Percentiles rank a stretch among this genome's conserved stretches.
phyloP scores from a whole-genome alignment of 2,329 filamentous ascomycete genomes.

The Dactylonectria estremocensis region DNA sequence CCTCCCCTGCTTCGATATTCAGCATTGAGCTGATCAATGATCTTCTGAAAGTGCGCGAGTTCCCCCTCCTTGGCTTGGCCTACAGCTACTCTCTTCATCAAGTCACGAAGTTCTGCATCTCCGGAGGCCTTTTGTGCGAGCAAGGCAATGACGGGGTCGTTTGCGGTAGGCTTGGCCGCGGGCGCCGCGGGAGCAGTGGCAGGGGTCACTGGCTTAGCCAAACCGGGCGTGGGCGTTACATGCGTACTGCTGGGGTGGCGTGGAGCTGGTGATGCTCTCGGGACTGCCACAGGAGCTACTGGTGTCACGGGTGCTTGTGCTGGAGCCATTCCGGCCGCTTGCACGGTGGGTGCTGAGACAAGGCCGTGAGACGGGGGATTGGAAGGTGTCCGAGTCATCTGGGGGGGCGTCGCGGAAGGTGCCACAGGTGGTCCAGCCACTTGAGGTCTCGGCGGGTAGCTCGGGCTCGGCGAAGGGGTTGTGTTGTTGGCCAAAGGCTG shows the following conservation, averaged over 20 bases:
- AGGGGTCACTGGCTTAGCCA: slow-evolving; percentile 38
- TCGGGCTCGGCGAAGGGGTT: slow-evolving; percentile 39
- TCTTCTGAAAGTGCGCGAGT: slow-evolving; percentile 81
- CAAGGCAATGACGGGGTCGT: slow-evolving; percentile 85
- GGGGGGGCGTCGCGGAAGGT: slow-evolving; percentile 42
- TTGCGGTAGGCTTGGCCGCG: slow-evolving; percentile 49
- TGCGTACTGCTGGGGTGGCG: slow-evolving; percentile 38
- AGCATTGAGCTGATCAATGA: slow-evolving; percentile 83
- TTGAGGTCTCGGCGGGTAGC: slow-evolving; percentile 37
- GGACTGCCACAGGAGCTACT: slow-evolving; percentile 38
- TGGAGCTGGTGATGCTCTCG: slow-evolving; percentile 47
- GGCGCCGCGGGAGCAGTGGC: slow-evolving; percentile 34
- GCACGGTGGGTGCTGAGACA: slow-evolving; percentile 32
- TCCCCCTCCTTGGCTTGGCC: slow-evolving; percentile 81
- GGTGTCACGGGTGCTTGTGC: slow-evolving; percentile 51
- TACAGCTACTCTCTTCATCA: slow-evolving; percentile 88
- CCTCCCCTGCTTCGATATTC: slow-evolving; percentile 69
- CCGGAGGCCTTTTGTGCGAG: slow-evolving; percentile 82
- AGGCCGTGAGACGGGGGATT: slow-evolving; percentile 36
- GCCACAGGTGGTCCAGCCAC: slow-evolving; percentile 33
- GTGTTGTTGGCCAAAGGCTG: slow-evolving; percentile 35
- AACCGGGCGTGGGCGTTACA: slow-evolving; percentile 33
- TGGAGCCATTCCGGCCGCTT: slow-evolving; percentile 37
- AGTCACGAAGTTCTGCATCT: slow-evolving; percentile 79
- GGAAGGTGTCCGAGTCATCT: slow-evolving; percentile 40